Percentiles rank a stretch among this genome's conserved stretches.
Evolutionary conservation across 2,329 filamentous ascomycete species (phyloP).

Genomic region (Tolypocladium endophyticum): DNA sequence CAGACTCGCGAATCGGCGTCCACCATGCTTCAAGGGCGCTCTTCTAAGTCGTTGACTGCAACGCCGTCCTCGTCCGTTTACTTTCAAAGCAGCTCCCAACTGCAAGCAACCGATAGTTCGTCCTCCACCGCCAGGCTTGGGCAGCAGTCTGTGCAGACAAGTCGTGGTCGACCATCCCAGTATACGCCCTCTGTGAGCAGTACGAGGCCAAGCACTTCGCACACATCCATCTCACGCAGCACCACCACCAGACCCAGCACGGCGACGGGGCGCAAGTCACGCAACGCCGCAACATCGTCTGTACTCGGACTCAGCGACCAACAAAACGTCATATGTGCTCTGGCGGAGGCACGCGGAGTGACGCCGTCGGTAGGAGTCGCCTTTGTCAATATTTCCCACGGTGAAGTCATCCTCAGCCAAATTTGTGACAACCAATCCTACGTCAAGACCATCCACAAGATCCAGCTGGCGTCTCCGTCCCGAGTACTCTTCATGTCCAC

Average conservation of each 20-base stretch:
- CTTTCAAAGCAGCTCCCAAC: constrained; percentile 8
- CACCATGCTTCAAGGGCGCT: not conserved
- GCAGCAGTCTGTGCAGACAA: not conserved
- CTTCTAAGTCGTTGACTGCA: constrained; percentile 2
- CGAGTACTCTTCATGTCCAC: constrained; percentile 70
- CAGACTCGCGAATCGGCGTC: not conserved
- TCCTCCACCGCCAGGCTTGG: not conserved
- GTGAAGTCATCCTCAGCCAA: constrained; percentile 76
- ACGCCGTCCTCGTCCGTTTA: constrained; percentile 12
- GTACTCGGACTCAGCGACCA: constrained; percentile 35
- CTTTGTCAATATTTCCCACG: constrained; percentile 77
- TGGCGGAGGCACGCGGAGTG: constrained; percentile 80
- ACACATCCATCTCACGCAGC: constrained; percentile 9
- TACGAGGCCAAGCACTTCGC: constrained; percentile 8
- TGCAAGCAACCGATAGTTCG: not conserved
- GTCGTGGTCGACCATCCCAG: not conserved
- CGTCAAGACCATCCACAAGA: constrained; percentile 76
- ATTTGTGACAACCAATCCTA: constrained; percentile 93
- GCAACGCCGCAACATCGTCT: constrained; percentile 22
- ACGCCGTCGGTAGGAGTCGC: constrained; percentile 76
- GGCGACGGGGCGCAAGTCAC: constrained; percentile 33
- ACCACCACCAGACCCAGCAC: constrained; percentile 23
- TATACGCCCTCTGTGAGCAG: constrained; percentile 8
- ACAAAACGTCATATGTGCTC: constrained; percentile 75
- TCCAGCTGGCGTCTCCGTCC: constrained; percentile 69